phyloP scores from a whole-genome alignment of 139 green algal genomes.

The Cymbomonas tetramitiformis region DNA sequence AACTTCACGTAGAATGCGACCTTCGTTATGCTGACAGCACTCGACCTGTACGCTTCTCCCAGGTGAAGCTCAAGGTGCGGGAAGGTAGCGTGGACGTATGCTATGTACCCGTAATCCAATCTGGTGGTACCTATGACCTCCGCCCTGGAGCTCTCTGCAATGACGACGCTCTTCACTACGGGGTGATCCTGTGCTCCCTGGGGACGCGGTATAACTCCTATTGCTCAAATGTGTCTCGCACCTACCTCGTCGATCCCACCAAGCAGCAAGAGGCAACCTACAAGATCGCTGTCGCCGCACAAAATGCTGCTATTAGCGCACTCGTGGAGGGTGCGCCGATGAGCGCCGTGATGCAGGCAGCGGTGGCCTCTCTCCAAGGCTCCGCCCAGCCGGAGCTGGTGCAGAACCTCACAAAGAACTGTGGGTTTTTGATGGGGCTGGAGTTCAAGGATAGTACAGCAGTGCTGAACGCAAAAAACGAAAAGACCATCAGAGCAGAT shows the following conservation, averaged over 20 bases:
- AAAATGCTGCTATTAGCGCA: conserved; percentile 52
- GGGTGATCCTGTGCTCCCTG: conserved; percentile 52
- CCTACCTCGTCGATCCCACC: conserved; percentile 74
- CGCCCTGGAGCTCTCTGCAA: conserved; percentile 33
- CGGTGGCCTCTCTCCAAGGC: conserved; percentile 21
- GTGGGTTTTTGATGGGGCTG: conserved; percentile 75
- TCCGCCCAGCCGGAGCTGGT: conserved; percentile 41
- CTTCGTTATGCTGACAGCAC: no score
- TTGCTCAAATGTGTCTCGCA: conserved; percentile 77
- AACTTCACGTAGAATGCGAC: no score
- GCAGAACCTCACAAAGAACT: conserved; percentile 55
- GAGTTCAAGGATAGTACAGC: conserved; percentile 28
- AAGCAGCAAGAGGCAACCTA: conserved; percentile 66
- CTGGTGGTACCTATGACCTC: conserved; percentile 50
- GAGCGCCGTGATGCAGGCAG: conserved; percentile 19
- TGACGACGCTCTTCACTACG: conserved; percentile 46
- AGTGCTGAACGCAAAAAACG: conserved; percentile 39
- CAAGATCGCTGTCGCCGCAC: conserved; percentile 38
- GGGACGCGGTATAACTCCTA: conserved; percentile 72
- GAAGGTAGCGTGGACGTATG: conserved; percentile 77
- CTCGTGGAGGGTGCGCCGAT: conserved; percentile 34
- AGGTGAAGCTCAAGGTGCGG: conserved; percentile 53
- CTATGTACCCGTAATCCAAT: conserved; percentile 84
- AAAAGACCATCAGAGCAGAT: conserved; percentile 24
- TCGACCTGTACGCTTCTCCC: no score